A percentile compares a stretch with the other conserved stretches of the same genome.
Conservation (phyloP, 306 rosid genomes). For the Cyclanthera cordifolia region DNA sequence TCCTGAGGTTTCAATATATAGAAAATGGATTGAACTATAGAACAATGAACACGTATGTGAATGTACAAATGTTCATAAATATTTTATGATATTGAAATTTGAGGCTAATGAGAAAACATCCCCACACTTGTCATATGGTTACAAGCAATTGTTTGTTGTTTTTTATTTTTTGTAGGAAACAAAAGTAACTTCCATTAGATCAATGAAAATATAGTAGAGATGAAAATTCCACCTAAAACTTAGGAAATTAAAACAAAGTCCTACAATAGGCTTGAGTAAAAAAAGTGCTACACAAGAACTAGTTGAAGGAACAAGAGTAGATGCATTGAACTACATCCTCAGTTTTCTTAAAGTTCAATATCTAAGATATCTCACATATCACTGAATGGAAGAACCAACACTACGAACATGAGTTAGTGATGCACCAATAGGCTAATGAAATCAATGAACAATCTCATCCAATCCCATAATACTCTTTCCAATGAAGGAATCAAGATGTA, state of each 20-base stretch:
- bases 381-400: background rate
- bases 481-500: background rate
- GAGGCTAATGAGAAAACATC: background rate
- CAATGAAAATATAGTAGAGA: background rate
- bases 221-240: background rate
- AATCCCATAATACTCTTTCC: background rate
- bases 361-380: background rate
- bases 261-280: background rate
- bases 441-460: background rate
- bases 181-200: background rate
- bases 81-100: background rate
- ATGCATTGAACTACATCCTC: background rate
- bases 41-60: background rate
- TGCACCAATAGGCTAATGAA: background rate
- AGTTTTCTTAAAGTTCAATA: background rate
- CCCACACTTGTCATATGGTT: background rate
- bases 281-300: background rate
- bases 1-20: conserved; percentile 42
- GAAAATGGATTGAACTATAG: background rate
- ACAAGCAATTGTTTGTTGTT: background rate
- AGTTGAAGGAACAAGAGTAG: background rate
- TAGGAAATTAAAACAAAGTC: background rate
- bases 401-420: background rate
- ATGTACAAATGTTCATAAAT: background rate
- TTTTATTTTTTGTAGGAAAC: background rate